These are phyloP conservation scores for Pterocarpus santalinus DNA, from an alignment of 306 rosid species.

Conservation along the genomic window DNA sequence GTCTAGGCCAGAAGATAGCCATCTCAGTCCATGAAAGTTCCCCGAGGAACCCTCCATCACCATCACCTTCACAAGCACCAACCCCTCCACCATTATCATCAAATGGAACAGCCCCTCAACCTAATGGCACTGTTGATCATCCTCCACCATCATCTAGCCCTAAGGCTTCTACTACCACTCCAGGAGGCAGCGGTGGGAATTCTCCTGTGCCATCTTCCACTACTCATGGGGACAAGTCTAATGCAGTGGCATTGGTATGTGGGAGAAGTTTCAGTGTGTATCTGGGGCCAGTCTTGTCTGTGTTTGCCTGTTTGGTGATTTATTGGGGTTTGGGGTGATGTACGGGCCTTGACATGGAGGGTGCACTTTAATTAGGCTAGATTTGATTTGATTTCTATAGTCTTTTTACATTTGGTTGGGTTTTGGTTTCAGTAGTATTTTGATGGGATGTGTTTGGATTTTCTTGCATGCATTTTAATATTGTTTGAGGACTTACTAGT, in stretches of 20 bases:
- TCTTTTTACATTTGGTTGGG: slow-evolving; percentile 8
- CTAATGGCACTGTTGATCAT: slow-evolving; percentile 9
- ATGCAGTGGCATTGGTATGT: slow-evolving; percentile 22
- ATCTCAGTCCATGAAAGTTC: slow-evolving; percentile 40
- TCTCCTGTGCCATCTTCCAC: slow-evolving; percentile 43
- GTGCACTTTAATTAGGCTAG: slow-evolving; percentile 16
- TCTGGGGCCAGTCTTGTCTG: background rate
- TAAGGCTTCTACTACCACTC: background rate
- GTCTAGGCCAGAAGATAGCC: slow-evolving; percentile 49
- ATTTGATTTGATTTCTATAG: slow-evolving; percentile 19
- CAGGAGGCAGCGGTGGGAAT: slow-evolving; percentile 17
- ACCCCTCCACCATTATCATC: slow-evolving; percentile 40
- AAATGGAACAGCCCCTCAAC: background rate
- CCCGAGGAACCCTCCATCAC: slow-evolving; percentile 21
- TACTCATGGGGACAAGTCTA: slow-evolving; percentile 11
- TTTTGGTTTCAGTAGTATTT: slow-evolving; percentile 30
- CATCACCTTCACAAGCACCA: slow-evolving; percentile 24
- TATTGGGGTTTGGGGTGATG: slow-evolving; percentile 45
- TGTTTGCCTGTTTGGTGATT: slow-evolving; percentile 12
- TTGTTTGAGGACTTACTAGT: background rate
- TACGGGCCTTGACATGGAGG: slow-evolving; percentile 17
- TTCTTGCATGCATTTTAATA: background rate
- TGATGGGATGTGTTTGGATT: slow-evolving; percentile 18
- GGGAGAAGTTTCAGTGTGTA: slow-evolving; percentile 5
- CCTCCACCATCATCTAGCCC: slow-evolving; percentile 22